phyloP scores from a whole-genome alignment of 164 flowering plant genomes.

The Protea cynaroides region DNA sequence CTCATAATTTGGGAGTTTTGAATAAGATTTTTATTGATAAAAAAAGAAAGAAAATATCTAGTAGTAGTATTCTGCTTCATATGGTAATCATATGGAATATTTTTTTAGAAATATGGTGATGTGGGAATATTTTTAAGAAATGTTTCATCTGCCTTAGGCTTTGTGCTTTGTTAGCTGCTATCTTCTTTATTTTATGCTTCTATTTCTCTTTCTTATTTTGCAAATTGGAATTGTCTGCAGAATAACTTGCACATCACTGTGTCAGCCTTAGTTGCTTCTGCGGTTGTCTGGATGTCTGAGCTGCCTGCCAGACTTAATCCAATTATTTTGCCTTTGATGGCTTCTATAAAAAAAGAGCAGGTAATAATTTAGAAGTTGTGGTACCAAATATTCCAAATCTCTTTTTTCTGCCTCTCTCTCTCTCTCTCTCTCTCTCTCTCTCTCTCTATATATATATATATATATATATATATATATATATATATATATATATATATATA shows the following conservation, averaged over 20 bases:
- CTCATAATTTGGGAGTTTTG: too few species aligned
- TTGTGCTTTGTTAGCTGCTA: not conserved
- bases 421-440: too few species aligned
- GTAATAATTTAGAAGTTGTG: constrained; percentile 20
- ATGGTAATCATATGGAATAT: too few species aligned
- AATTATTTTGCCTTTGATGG: constrained; percentile 90
- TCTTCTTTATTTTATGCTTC: not conserved
- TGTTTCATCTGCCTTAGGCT: too few species aligned
- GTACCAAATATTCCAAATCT: too few species aligned
- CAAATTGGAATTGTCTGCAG: constrained; percentile 34
- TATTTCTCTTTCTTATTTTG: constrained; percentile 8
- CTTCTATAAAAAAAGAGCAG: constrained; percentile 95
- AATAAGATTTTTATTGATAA: too few species aligned
- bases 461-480: not conserved
- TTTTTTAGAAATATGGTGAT: too few species aligned
- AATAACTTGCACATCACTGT: constrained; percentile 91
- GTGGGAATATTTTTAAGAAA: too few species aligned
- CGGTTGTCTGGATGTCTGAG: constrained; percentile 92
- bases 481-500: not conserved
- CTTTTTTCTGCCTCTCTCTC: not conserved
- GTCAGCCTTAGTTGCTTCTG: constrained; percentile 78
- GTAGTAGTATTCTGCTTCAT: too few species aligned
- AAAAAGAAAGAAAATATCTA: too few species aligned
- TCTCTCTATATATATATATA: not conserved
- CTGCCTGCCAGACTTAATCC: constrained; percentile 87